Evolutionary conservation across 345 rosid genomes (phyloP), one percentile per base, ranked within the genome.

Genomic region (Populus deltoides): DNA sequence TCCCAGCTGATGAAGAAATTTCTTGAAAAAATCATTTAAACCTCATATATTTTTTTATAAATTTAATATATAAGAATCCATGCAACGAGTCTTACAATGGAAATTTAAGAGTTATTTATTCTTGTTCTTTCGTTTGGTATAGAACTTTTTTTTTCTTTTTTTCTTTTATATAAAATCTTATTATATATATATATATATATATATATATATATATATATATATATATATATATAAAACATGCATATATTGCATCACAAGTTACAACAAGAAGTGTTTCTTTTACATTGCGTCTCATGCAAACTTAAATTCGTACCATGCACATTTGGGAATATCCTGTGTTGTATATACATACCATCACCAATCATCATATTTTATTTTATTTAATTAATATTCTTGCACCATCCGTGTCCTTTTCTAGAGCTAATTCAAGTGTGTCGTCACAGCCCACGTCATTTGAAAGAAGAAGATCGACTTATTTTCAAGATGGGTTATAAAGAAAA

Each of bases 371-470:
- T 27, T 16, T 59, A 25, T 38, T 61, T 22, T 2, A 22, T 18
- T 15, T 9, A 10, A n/a, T 4, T 59, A 11, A 24, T 24, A 24
- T 59, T 57, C 29, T 9, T 9, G 63, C 15, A n/a, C 63, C 29
- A n/a, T n/a, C 63, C 1, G 16, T 55, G 9, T 38, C 16, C 38
- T 25, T 53, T 25, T 36, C 43, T 74, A 13, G 29, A 33, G n/a
- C 16, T 8, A 71, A 31, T 29, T 17, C 7, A 18, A 49, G 29
- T 0, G 70, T 47, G 36, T 9, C 73, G 78, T 68, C 73, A 76
- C 66, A 67, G 2, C 78, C 72, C 72, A 68, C 78, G 78, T 76
- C 78, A 76, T 76, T 25, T 13, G 31, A 13, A 11, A 36, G 35
- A 41, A 12, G 33, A 7, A 43, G 4, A 35, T 41, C 4, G 1